Evolutionary conservation across 352 stramenopile genomes (phyloP), one percentile per base, ranked within the genome.

Genomic region (Aphanomyces invadans): DNA sequence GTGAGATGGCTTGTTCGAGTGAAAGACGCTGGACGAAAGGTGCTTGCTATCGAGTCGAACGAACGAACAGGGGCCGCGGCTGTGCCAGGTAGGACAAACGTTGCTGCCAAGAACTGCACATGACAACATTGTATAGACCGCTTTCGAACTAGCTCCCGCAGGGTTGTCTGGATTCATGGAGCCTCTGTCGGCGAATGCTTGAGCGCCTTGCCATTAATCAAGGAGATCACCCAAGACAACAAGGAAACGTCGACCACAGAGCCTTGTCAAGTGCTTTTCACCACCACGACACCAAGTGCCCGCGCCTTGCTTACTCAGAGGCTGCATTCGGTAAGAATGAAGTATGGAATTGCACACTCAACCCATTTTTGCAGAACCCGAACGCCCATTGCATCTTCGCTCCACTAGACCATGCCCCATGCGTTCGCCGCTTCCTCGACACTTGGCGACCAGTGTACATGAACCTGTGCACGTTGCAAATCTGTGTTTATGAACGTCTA

Each of bases 131-230:
- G 23, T 39, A 33, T 46, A 69, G 19, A 48, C 62, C 10, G 23
- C 19, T 69, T 65, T 29, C 19, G 23, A 69, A 4, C 23, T 12
- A 31, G 17, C 31, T 11, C 42, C 3, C 48, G 38, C n/a, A 28
- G 28, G 31, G n/a, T 63, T 52, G 62, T 87, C 19, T 91, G 83
- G 83, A 85, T 91, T 70, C 83, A 91, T 55, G 79, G 79, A 17
- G 83, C 83, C 11, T 91, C 83, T 0, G 79, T 89, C 28, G 83
- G 83, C 10, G 83, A 91, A 68, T 89, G 79, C 61, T 65, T 91
- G 31, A 89, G 79, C 5, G 80, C 72, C 39, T 68, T 91, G 25
- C 80, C 83, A 5, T 52, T 91, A 23, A 75, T 91, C 62, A 73
- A 86, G 32, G 71, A 75, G 26, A 62, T 87, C 39, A 74, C 73